Evolutionary conservation across 202 grass and related monocot species (phyloP).

Genomic region (Setaria italica): DNA sequence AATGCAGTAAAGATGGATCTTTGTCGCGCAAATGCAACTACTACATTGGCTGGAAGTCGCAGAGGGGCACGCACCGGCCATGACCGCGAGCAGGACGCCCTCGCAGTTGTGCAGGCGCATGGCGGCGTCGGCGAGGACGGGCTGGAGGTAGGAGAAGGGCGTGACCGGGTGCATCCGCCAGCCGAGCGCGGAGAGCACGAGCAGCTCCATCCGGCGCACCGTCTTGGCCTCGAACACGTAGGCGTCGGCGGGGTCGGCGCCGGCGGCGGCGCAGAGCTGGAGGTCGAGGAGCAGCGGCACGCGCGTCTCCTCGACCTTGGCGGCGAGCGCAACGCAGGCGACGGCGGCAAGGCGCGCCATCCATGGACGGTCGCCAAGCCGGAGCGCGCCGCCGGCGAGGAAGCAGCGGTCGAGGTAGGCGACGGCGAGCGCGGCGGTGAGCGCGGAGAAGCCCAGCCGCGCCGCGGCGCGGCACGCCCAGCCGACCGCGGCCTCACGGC

Average conservation of each 20-base stretch:
- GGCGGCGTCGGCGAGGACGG: slow-evolving; percentile 42
- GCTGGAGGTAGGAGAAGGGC: slow-evolving; percentile 78
- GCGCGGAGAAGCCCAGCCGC: slow-evolving; percentile 67
- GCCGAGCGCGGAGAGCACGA: slow-evolving; percentile 72
- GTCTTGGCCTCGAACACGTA: slow-evolving; percentile 84
- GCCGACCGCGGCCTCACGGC: slow-evolving; percentile 52
- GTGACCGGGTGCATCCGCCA: slow-evolving; percentile 93
- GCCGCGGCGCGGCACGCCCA: slow-evolving; percentile 60
- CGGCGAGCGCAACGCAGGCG: slow-evolving; percentile 77
- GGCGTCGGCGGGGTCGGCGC: neutral
- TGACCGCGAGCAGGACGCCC: slow-evolving; percentile 54
- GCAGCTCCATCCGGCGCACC: slow-evolving; percentile 82
- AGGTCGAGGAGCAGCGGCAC: slow-evolving; percentile 74
- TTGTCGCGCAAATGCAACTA: neutral
- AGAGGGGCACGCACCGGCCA: slow-evolving; percentile 55
- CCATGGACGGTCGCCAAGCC: slow-evolving; percentile 65
- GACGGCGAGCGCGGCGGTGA: slow-evolving; percentile 67
- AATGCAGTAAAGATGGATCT: slow-evolving; percentile 15
- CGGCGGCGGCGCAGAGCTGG: slow-evolving; percentile 49
- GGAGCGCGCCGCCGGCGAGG: slow-evolving; percentile 55
- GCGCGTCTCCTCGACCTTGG: slow-evolving; percentile 87
- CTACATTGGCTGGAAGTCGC: neutral
- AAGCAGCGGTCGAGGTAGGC: slow-evolving; percentile 90
- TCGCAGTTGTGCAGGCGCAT: slow-evolving; percentile 54
- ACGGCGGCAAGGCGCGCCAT: slow-evolving; percentile 76